Base-by-base conservation (phyloP, 306 rosid genomes). In the Sophora flavescens region DNA sequence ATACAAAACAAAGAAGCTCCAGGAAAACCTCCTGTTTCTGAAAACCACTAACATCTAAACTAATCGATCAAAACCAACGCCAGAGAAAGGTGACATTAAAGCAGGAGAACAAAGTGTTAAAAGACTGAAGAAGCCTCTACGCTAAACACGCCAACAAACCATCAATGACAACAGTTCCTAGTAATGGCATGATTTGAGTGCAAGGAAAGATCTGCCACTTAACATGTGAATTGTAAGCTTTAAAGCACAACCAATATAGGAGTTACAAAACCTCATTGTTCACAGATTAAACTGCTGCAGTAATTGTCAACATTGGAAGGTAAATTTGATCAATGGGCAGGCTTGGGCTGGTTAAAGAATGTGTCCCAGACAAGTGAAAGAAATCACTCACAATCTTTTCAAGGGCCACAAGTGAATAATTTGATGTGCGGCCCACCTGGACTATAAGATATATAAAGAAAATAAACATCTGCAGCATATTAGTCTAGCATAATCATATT, bases 1-100 rank as follows among this genome's bases (percentile, higher is more conserved):
- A 42, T 60, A 72, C 5, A 72, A 53, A 67, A 80, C 18, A 33
- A 50, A 69, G 41, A 63, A 74, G 36, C 12, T 63, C 45, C 3
- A 41, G 22, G 4, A 22, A 54, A 63, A 52, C 60, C 62, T 70
- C 41, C 38, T 42, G 11, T 17, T 68, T 72, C 18, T 54, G 51
- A 36, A 52, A 13, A 17, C 3, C 11, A 30, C 2, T 42, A 63
- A 35, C 8, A 8, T 15, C 69, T 63, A 10, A 6, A 26, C 13
- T 26, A 35, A 26, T n/a, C 50, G 39, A 14, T 64, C 50, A 17
- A 66, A 67, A 28, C 8, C n/a, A 36, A 39, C 15, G 6, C 5
- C 4, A 48, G 52, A 39, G 15, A 38, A 74, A 36, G 10, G 6
- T 62, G 52, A 56, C 16, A 38, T 33, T 15, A 64, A 68, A 72